Evolutionary conservation across 108 stramenopile species (phyloP).

Genomic region (Cylindrotheca closterium): DNA sequence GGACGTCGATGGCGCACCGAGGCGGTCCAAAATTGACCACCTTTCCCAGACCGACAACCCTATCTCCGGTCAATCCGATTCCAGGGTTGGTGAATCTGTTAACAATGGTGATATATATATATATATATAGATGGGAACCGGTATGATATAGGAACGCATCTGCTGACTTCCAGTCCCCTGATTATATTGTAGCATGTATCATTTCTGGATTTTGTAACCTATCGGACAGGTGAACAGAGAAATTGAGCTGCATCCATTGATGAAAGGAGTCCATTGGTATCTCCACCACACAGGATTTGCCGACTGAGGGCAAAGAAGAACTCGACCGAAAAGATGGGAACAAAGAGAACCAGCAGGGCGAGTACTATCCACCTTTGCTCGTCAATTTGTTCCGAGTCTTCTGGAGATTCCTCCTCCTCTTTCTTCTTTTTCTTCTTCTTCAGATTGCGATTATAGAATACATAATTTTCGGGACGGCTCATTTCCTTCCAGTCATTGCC

Average conservation of each 20-base stretch:
- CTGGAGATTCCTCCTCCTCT: conserved; percentile 1
- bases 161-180: too few relatives aligned
- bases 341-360: conserved; percentile 56
- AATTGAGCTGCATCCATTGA: conserved; percentile 9
- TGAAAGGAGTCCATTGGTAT: conserved; percentile 2
- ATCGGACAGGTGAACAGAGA: conserved; percentile 30
- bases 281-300: conserved; percentile 59
- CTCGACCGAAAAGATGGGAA: conserved; percentile 79
- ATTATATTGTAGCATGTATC: too few relatives aligned
- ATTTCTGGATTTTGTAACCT: too few relatives aligned
- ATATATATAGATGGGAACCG: too few relatives aligned
- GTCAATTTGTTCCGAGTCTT: neutral
- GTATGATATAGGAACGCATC: too few relatives aligned
- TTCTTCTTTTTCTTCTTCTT: conserved; percentile 10
- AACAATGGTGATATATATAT: too few relatives aligned
- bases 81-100: conserved; percentile 85
- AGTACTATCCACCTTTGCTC: conserved; percentile 52
- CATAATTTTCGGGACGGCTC: conserved; percentile 68
- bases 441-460: conserved; percentile 51
- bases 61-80: conserved; percentile 90
- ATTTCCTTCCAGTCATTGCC: conserved; percentile 63
- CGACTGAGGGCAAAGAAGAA: conserved; percentile 73
- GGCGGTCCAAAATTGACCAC: conserved; percentile 76
- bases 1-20: conserved; percentile 88
- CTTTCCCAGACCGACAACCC: conserved; percentile 86